Conservation (phyloP, 306 rosid genomes). For the Datisca glomerata region DNA sequence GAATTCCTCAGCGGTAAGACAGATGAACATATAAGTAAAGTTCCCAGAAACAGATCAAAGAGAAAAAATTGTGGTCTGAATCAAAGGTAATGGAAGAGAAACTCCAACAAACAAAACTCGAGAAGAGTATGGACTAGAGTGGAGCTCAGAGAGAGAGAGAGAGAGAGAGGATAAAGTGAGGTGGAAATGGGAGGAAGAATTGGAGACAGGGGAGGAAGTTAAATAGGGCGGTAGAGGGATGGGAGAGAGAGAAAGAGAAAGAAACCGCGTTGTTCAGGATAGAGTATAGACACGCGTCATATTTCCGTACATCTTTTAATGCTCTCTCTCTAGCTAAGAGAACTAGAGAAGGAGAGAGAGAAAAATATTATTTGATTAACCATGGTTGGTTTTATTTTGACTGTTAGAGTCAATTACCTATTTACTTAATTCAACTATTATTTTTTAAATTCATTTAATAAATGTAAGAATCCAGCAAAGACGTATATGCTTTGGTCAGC, state of each 20-base stretch:
- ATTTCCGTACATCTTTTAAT: slow-evolving; percentile 20
- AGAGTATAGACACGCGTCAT: slow-evolving; percentile 56
- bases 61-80: too few relatives aligned
- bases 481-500: not conserved
- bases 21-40: too few relatives aligned
- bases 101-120: too few relatives aligned
- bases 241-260: slow-evolving; percentile 5
- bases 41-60: too few relatives aligned
- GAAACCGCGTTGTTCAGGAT: slow-evolving; percentile 67
- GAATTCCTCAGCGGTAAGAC: not conserved
- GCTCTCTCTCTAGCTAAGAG: not conserved
- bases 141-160: not conserved
- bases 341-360: not conserved
- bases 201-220: not conserved
- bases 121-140: not conserved
- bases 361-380: slow-evolving; percentile 4
- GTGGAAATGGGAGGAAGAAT: slow-evolving; percentile 4
- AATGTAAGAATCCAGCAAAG: not conserved
- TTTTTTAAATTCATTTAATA: not conserved
- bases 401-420: not conserved
- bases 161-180: not conserved
- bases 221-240: slow-evolving; percentile 40
- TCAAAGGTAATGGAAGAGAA: too few relatives aligned
- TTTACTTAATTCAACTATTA: not conserved
- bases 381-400: slow-evolving; percentile 7